These are phyloP conservation scores for Skeletonema marinoi DNA, from an alignment of 108 stramenopile genomes.

Conservation along the genomic window DNA sequence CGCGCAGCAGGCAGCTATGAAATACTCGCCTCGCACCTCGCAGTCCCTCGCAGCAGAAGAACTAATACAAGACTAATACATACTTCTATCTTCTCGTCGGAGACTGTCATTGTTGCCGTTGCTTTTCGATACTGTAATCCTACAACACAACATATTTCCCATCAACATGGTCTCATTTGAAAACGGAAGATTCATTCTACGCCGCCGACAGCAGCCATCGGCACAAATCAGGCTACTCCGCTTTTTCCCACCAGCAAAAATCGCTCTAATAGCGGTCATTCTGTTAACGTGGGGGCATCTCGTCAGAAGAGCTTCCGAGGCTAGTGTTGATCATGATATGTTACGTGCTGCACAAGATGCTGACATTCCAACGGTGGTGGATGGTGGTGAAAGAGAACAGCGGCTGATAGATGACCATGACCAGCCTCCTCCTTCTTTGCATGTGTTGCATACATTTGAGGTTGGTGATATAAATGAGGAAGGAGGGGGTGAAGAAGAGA, in stretches of 20 bases:
- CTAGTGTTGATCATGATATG: neutral
- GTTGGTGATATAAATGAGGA: neutral
- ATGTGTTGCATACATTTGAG: slow-evolving; percentile 1
- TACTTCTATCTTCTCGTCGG: no score
- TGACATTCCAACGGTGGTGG: neutral
- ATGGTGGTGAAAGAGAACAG: neutral
- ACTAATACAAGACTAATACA: no score
- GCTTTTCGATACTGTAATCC: slow-evolving; percentile 34
- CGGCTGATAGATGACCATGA: neutral
- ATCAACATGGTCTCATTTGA: neutral
- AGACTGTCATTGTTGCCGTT: no score
- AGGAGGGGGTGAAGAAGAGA: neutral
- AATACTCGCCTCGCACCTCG: no score
- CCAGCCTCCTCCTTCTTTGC: neutral
- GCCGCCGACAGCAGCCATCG: slow-evolving; percentile 3
- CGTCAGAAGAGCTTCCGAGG: neutral
- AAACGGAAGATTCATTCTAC: slow-evolving; percentile 5
- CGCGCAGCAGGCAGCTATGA: no score
- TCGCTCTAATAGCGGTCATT: neutral
- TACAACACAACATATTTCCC: neutral
- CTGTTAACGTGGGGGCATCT: neutral
- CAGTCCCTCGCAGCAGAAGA: no score
- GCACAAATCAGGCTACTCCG: neutral
- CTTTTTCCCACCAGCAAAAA: neutral
- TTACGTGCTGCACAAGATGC: slow-evolving; percentile 6